A percentile compares a stretch with the other conserved stretches of the same genome.
These are phyloP conservation scores for Bremia lactucae DNA, from an alignment of 352 stramenopile genomes.

Conservation along the genomic window DNA sequence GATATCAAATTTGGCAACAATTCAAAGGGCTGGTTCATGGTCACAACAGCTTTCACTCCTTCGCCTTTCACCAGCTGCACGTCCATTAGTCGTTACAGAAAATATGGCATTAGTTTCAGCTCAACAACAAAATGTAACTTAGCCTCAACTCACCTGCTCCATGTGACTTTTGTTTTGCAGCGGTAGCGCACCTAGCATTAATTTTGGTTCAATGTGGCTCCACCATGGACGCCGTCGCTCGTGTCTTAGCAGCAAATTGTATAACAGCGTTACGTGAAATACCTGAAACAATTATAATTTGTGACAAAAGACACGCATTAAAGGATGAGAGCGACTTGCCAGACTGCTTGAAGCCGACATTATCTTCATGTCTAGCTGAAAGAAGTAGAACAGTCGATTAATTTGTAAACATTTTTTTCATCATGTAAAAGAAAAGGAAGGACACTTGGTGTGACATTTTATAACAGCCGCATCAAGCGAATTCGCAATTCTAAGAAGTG, in stretches of 20 bases:
- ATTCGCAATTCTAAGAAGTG: too few relatives aligned
- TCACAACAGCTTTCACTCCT: conserved; percentile 56
- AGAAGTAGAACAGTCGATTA: too few relatives aligned
- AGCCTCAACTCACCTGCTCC: conserved; percentile 10
- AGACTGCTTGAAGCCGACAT: too few relatives aligned
- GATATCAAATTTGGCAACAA: conserved; percentile 53
- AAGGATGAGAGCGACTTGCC: too few relatives aligned
- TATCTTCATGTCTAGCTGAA: too few relatives aligned
- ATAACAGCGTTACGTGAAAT: conserved; percentile 73
- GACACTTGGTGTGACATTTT: too few relatives aligned
- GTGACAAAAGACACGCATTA: too few relatives aligned
- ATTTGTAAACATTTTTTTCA: too few relatives aligned
- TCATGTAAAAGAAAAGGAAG: too few relatives aligned
- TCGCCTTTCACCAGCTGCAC: conserved; percentile 39
- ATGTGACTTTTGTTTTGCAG: conserved; percentile 49
- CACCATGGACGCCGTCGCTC: conserved; percentile 53
- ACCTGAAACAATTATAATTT: too few relatives aligned
- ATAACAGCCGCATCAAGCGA: too few relatives aligned
- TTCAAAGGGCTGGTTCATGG: conserved; percentile 66
- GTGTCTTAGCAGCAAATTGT: conserved; percentile 50
- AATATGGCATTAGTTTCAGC: too few relatives aligned
- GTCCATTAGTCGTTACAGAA: not conserved
- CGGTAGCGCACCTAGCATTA: conserved; percentile 64
- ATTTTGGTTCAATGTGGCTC: conserved; percentile 45
- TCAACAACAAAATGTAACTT: not conserved